Base-by-base conservation (phyloP, 176 grass and related monocot genomes). In the Rhynchospora breviuscula region DNA sequence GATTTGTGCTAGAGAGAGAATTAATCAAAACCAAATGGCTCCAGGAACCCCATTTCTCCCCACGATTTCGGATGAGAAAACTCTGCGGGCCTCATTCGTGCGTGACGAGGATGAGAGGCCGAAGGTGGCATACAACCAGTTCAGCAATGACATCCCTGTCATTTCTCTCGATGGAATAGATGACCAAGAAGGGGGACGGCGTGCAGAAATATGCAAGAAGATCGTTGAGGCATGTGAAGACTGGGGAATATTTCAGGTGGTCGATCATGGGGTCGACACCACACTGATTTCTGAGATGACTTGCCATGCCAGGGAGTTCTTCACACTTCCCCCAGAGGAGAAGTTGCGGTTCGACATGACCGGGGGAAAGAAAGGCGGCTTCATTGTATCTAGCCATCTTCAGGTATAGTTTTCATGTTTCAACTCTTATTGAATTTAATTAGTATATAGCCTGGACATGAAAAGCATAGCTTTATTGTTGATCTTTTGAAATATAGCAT, bases 331-430 rank as follows among this genome's bases (percentile, higher is more conserved):
- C 23, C 76, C 93, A 0, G 91, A 90, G 77, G 96, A 98, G 10
- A 98, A 98, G 83, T 82, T 98, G 51, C 83, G 69, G 4, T 93
- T 89, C 59, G 91, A 98, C 85, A 98, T 98, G 93, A 91, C 96
- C 79, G 96, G 93, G 12, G 93, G 93, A 13, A 95, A 95, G 93
- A 98, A 98, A 83, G 91, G 96, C 15, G 96, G 96, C 0, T 98
- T 98, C 88, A 93, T 98, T 43, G 96, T 98, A 18, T 93, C 93
- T 87, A 98, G 96, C 89, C 96, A 98, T 85, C 91, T 98, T 59
- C 89, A 95, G 92, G 95, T 93, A 79, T 10, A 48, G 49, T 21
- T 71, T 61, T 43, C 17, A 58, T 81, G 21, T 12, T 60, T 60
- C 10, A 47, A 63, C 18, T 59, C 62, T 29, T 29, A 1, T 29